Conservation (phyloP, 1,284 basidiomycete species). For the Ustilago trichophora region DNA sequence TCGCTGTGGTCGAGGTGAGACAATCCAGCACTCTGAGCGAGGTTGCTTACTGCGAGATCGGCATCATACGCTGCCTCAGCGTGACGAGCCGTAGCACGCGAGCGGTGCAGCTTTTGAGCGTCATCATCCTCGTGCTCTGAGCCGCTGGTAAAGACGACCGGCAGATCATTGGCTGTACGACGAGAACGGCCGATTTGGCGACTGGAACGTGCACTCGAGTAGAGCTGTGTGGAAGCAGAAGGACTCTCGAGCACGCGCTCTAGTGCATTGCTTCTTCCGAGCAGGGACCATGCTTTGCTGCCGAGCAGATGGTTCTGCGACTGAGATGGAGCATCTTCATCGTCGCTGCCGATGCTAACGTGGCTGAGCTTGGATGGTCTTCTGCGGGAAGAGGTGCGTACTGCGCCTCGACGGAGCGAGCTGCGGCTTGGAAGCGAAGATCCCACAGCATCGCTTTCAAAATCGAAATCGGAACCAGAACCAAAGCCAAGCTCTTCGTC, state of each 20-base stretch:
- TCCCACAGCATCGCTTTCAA: constrained; percentile 40
- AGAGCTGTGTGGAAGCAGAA: constrained; percentile 31
- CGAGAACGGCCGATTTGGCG: constrained; percentile 11
- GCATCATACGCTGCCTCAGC: constrained; percentile 4
- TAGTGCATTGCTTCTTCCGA: constrained; percentile 17
- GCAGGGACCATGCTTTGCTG: constrained; percentile 38
- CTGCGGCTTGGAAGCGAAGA: constrained; percentile 36
- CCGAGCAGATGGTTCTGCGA: constrained; percentile 25
- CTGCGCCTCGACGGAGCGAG: constrained; percentile 6
- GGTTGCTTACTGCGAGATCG: constrained; percentile 37
- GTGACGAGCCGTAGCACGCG: no score
- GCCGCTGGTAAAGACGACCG: constrained; percentile 32
- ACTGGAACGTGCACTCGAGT: constrained; percentile 34
- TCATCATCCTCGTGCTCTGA: constrained; percentile 24
- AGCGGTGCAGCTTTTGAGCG: neutral
- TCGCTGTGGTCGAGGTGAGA: constrained; percentile 20
- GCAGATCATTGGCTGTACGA: constrained; percentile 8
- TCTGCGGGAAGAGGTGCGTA: constrained; percentile 11
- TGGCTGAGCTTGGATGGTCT: constrained; percentile 29
- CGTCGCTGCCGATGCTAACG: constrained; percentile 25
- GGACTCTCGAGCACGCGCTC: constrained; percentile 25
- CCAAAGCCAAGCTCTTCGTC: constrained; percentile 49
- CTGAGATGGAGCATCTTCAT: constrained; percentile 10
- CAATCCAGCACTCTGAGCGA: constrained; percentile 42
- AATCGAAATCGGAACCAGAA: constrained; percentile 47